phyloP scores from a whole-genome alignment of 805 yeast genomes.

The Jamesozyma gamospora region DNA sequence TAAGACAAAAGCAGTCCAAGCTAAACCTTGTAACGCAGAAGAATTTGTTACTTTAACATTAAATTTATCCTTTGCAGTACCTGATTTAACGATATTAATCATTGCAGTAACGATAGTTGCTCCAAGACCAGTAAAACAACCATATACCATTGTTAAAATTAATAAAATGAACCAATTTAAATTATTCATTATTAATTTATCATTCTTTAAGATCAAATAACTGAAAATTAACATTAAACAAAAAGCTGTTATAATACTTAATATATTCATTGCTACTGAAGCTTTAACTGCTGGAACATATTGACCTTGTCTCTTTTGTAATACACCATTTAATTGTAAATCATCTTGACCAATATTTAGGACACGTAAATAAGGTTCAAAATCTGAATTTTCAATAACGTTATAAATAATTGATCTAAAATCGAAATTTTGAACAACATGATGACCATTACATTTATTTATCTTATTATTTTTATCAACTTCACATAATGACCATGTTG shows the following conservation, averaged over 20 bases:
- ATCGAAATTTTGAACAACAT: conserved; percentile 28
- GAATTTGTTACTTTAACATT: conserved; percentile 20
- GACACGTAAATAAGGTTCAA: conserved; percentile 24
- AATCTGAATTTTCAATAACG: conserved; percentile 23
- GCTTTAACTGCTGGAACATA: conserved; percentile 28
- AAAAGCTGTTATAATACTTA: conserved; percentile 20
- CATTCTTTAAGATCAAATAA: conserved; percentile 5
- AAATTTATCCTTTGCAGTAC: conserved; percentile 24
- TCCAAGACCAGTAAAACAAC: conserved; percentile 23
- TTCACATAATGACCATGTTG: conserved; percentile 26
- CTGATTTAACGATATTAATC: conserved; percentile 24
- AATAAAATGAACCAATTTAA: conserved; percentile 13
- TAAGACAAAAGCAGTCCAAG: conserved; percentile 25
- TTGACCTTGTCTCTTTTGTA: conserved; percentile 21
- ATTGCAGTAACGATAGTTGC: conserved; percentile 23
- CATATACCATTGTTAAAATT: conserved; percentile 13
- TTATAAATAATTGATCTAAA: conserved; percentile 25
- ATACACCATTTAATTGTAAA: conserved; percentile 23
- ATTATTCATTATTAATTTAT: conserved; percentile 4
- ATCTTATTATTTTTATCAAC: conserved; percentile 14
- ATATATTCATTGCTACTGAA: conserved; percentile 21
- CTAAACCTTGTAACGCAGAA: conserved; percentile 20
- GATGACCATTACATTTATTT: conserved; percentile 18
- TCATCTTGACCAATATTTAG: conserved; percentile 19
- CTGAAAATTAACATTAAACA: conserved; percentile 11